phyloP scores from a whole-genome alignment of 1,284 basidiomycete species.

The Laetiporus sulphureus region DNA sequence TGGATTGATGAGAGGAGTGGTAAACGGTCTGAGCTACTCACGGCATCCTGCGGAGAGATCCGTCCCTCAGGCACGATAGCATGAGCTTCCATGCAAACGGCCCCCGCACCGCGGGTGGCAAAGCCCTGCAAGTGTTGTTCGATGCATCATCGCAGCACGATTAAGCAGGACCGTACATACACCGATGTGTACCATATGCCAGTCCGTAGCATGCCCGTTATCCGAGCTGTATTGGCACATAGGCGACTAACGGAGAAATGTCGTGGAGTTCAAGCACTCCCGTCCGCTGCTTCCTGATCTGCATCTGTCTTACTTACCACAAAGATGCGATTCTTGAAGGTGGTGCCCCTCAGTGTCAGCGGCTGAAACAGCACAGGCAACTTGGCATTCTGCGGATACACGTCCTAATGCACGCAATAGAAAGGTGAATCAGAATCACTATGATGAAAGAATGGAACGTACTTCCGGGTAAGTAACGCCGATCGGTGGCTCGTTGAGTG shows the following conservation, averaged over 20 bases:
- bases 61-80: conserved; percentile 58
- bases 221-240: conserved; percentile 78
- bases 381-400: conserved; percentile 36
- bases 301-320: conserved; percentile 27
- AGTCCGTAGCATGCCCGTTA: conserved; percentile 67
- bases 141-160: background rate
- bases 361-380: conserved; percentile 63
- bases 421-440: too few species aligned
- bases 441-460: too few species aligned
- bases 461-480: conserved; percentile 41
- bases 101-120: conserved; percentile 54
- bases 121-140: conserved; percentile 32
- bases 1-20: background rate
- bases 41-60: conserved; percentile 39
- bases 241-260: too few species aligned
- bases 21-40: conserved; percentile 12
- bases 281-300: background rate
- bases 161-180: conserved; percentile 26
- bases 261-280: too few species aligned
- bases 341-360: conserved; percentile 52
- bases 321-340: conserved; percentile 71
- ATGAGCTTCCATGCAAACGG: conserved; percentile 56
- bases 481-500: conserved; percentile 56
- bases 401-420: conserved; percentile 30
- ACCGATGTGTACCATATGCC: conserved; percentile 69